Percentiles rank a stretch among this genome's conserved stretches.
Conservation (phyloP, 2,329 filamentous ascomycete species). For the Raffaelea deltoideospora region DNA sequence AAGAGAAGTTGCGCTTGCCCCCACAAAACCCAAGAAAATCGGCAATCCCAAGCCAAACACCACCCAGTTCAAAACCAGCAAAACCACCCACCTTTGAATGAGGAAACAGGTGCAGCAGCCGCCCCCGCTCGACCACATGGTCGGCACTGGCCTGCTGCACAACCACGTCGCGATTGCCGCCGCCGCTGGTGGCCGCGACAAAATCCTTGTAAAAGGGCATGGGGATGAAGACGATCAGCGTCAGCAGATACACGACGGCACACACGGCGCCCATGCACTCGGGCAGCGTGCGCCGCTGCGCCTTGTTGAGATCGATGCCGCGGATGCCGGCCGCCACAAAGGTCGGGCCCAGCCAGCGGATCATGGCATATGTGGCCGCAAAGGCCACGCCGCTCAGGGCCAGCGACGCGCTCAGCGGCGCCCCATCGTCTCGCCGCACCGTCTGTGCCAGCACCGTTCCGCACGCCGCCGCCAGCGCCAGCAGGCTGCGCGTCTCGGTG, state of each 20-base stretch:
- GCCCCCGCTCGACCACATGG: slow-evolving; percentile 65
- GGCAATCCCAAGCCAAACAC: too few species aligned
- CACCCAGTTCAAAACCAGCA: too few species aligned
- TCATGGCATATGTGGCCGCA: slow-evolving; percentile 65
- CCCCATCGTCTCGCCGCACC: slow-evolving; percentile 72
- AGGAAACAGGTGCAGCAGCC: slow-evolving; percentile 81
- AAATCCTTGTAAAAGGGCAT: slow-evolving; percentile 99
- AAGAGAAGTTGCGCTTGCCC: too few species aligned
- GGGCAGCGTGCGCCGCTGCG: slow-evolving; percentile 59
- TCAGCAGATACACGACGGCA: slow-evolving; percentile 80
- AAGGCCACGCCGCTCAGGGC: slow-evolving; percentile 80
- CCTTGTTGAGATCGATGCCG: slow-evolving; percentile 72
- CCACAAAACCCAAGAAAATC: too few species aligned
- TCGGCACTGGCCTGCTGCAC: slow-evolving; percentile 51
- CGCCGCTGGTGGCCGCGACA: slow-evolving; percentile 83
- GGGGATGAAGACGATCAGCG: slow-evolving; percentile 82
- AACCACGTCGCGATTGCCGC: slow-evolving; percentile 79
- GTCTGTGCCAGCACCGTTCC: slow-evolving; percentile 64
- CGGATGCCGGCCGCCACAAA: slow-evolving; percentile 83
- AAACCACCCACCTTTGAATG: slow-evolving; percentile 82
- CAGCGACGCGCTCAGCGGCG: slow-evolving; percentile 75
- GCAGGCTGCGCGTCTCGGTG: slow-evolving; percentile 36
- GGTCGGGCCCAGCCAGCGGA: slow-evolving; percentile 81
- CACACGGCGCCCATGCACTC: slow-evolving; percentile 94
- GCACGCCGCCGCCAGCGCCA: slow-evolving; percentile 53